Evolutionary conservation across 257 asterid genomes (phyloP), one percentile per base, ranked within the genome.

Genomic region (Primulina tabacum): DNA sequence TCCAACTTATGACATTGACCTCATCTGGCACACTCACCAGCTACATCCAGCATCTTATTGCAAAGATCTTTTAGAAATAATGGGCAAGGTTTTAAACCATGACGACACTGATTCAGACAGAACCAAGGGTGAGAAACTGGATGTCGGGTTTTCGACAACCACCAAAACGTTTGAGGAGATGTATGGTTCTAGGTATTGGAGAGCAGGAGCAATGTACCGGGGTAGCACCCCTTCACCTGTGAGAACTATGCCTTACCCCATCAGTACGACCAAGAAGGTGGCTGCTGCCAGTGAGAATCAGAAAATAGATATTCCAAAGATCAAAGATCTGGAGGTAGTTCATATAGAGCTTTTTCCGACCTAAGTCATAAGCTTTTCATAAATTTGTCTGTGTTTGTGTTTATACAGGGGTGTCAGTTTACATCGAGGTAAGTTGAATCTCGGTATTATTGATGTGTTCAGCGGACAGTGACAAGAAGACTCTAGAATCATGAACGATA

Each of bases 1-100:
- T 79, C 99, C 99, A 55, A 94, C 99, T 73, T 91, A 91, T 66
- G 99, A 94, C 81, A 87, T 94, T 62, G 99, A 94, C 73, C 96
- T 94, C 53, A 91, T 94, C 64, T 94, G 99, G 99, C 99, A 94
- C 83, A 89, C 96, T 59, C 99, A 94, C 79, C 99, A 94, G 80
- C 76, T 94, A 56, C 86, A 89, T 83, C 92, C 99, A 34, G 86
- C 81, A 62, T 76, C 92, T 59, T 94, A 94, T 74, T 91, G 97
- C 78, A 79, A 81, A 40, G 97, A 94, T 81, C 97, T 94, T 71
- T 33, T 82, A 21, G 82, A 73, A 64, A 78, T 86, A 75, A 84
- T 89, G 89, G 97, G 95, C 16, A 86, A 77, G 81, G 82, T 94
- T 43, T 80, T 94, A 67, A 90, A 89, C 73, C 99, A 94, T 64